Conservation (phyloP, 2,329 filamentous ascomycete species). For the Colletotrichum plurivorum region DNA sequence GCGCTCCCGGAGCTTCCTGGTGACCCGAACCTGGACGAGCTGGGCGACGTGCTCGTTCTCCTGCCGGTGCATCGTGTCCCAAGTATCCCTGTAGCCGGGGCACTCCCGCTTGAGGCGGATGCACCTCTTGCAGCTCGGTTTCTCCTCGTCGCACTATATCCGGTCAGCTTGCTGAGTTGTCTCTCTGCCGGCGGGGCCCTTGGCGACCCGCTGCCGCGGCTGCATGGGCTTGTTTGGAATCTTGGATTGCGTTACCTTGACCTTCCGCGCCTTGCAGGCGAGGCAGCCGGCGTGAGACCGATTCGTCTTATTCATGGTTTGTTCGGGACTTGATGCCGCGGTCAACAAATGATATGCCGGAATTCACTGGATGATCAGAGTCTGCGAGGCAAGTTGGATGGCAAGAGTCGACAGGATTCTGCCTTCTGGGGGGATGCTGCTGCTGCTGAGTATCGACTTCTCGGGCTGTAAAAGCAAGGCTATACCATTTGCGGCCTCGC, state of each 20-base stretch:
- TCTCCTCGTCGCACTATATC: constrained; percentile 15
- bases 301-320: neutral
- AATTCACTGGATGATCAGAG: too few species aligned
- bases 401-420: neutral
- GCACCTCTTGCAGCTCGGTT: constrained; percentile 1
- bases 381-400: too few species aligned
- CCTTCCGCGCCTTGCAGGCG: constrained; percentile 7
- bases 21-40: neutral
- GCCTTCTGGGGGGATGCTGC: neutral
- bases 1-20: neutral
- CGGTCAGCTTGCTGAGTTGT: neutral
- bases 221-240: neutral
- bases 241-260: constrained; percentile 7
- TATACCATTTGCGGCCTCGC: neutral
- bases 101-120: neutral
- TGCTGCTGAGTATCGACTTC: neutral
- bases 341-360: too few species aligned
- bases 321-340: neutral
- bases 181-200: neutral
- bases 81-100: constrained; percentile 2
- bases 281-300: neutral
- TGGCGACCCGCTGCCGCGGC: too few species aligned
- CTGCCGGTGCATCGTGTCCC: neutral
- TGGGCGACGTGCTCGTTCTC: constrained; percentile 2
- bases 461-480: neutral